Evolutionary conservation across 257 asterid species (phyloP).

Genomic region (Nicotiana undulata): DNA sequence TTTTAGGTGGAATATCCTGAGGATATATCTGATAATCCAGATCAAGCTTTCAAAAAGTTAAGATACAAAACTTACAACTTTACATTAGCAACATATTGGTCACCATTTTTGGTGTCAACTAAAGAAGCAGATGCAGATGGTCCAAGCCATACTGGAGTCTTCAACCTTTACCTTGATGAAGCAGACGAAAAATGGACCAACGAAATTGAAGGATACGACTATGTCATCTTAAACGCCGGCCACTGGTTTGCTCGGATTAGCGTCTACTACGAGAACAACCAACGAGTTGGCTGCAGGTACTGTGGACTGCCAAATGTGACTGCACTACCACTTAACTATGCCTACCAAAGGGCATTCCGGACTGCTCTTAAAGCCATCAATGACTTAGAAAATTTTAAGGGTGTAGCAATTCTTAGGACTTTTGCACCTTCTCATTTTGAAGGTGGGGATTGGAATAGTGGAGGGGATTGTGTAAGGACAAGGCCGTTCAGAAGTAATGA

Average conservation of each 20-base stretch:
- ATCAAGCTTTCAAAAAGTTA: constrained; percentile 49
- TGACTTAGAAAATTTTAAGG: constrained; percentile 14
- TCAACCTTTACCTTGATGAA: constrained; percentile 31
- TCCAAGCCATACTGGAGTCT: constrained; percentile 12
- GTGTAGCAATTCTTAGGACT: constrained; percentile 21
- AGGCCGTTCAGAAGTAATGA: constrained; percentile 26
- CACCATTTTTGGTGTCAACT: constrained; percentile 59
- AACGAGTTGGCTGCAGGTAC: constrained; percentile 27
- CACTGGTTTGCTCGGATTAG: constrained; percentile 32
- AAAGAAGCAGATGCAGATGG: constrained; percentile 29
- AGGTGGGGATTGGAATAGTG: constrained; percentile 26
- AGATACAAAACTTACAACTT: constrained; percentile 56
- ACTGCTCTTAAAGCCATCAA: constrained; percentile 33
- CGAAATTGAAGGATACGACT: constrained; percentile 27
- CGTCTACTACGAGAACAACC: constrained; percentile 25
- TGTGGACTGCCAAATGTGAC: constrained; percentile 17
- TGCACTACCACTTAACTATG: constrained; percentile 25
- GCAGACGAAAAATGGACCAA: constrained; percentile 29
- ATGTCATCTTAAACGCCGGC: constrained; percentile 26
- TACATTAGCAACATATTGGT: constrained; percentile 71
- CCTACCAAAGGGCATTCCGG: constrained; percentile 24
- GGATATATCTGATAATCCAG: constrained; percentile 37
- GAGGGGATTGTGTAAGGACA: constrained; percentile 27
- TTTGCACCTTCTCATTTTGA: constrained; percentile 39
- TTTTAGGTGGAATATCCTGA: constrained; percentile 50